These are phyloP conservation scores for Rhododendron mucronatum DNA, from an alignment of 148 eudicot species.

Conservation along the genomic window DNA sequence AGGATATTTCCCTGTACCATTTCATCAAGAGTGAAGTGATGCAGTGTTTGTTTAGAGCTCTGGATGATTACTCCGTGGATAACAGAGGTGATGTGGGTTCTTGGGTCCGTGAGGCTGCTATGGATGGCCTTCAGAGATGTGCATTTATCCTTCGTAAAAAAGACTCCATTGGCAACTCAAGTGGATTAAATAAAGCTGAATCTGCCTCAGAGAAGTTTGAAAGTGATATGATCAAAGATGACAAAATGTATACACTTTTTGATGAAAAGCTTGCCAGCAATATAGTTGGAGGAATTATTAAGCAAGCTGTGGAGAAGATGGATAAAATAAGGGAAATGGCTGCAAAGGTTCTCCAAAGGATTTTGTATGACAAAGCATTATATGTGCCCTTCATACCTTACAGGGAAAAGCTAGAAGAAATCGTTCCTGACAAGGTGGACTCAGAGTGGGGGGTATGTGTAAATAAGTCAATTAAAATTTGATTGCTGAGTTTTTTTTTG, in stretches of 20 bases:
- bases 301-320: conserved; percentile 95
- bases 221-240: conserved; percentile 19
- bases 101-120: conserved; percentile 98
- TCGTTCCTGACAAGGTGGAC: conserved; percentile 41
- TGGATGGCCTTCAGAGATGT: conserved; percentile 88
- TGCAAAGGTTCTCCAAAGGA: conserved; percentile 74
- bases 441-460: conserved; percentile 80
- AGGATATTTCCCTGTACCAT: conserved; percentile 33
- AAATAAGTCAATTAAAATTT: not conserved
- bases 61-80: conserved; percentile 91
- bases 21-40: conserved; percentile 72
- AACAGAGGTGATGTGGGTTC: conserved; percentile 99
- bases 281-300: conserved; percentile 62
- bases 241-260: conserved; percentile 34
- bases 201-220: conserved; percentile 16
- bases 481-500: conserved; percentile 1
- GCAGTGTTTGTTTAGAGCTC: conserved; percentile 68
- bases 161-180: conserved; percentile 29
- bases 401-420: conserved; percentile 55
- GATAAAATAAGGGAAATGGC: conserved; percentile 86
- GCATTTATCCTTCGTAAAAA: conserved; percentile 67
- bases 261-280: conserved; percentile 60
- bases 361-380: conserved; percentile 49
- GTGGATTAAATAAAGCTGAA: conserved; percentile 12
- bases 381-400: conserved; percentile 65